Base-by-base conservation (phyloP, 768 basidiomycete species). In the Cubamyces lactineus region DNA sequence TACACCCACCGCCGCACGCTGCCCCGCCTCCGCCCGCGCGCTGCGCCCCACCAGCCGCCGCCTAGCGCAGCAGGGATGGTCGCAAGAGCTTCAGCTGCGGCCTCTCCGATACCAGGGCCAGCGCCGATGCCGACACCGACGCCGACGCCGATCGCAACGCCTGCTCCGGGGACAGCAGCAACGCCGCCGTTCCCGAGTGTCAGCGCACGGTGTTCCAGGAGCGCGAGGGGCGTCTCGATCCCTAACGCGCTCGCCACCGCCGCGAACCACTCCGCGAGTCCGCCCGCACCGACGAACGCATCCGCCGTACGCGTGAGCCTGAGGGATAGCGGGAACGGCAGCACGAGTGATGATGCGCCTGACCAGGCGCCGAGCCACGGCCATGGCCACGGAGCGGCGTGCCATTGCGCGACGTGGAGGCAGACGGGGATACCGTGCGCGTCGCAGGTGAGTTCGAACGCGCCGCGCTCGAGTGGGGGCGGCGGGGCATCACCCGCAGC, bases 381-480 rank as follows among this genome's bases (percentile, higher is more conserved):
- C 5, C 82, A 83, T n/a, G 51, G 48, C 83, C 82, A 83, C 47
- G 80, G 70, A 40, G 79, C 68, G 17, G 76, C 72, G 47, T 74
- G 76, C 63, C 79, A 77, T 71, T 89, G 86, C 16, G 76, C 73
- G 5, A 80, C 87, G 15, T 73, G 67, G 17, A 91, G 77, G 45
- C 74, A 79, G 9, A 80, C 71, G 0, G 89, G 89, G 15, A 90
- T 77, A 8, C 85, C 87, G 67, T 90, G 84, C n/a, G 79, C 76
- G 69, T 90, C 89, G 57, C 80, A 80, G 9, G 78, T 73, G 26
- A 89, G 76, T 61, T 80, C 78, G 68, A 87, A 91, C 7, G 73
- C 70, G n/a, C 87, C 89, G 12, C 79, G 68, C 64, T 80, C 76
- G 50, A 67, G 61, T 30, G 77, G 51, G 74, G 73, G 66, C 74